phyloP scores from a whole-genome alignment of 2,329 filamentous ascomycete species.

The Trichophyton mentagrophytes region DNA sequence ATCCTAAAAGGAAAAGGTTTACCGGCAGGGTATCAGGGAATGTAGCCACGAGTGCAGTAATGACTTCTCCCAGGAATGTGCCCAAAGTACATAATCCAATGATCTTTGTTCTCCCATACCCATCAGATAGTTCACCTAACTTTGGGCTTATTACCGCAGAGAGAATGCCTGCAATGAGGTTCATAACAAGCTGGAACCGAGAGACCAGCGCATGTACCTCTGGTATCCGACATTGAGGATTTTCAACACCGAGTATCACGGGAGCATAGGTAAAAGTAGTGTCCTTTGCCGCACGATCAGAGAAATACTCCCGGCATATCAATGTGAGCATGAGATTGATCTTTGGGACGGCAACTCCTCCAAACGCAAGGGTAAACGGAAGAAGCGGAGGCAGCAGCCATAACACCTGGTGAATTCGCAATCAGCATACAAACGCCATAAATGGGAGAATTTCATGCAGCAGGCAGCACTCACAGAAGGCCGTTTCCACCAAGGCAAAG shows the following conservation, averaged over 20 bases:
- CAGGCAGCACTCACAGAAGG: conserved; percentile 34
- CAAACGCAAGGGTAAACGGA: conserved; percentile 73
- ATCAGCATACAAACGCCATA: background rate
- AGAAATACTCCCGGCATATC: conserved; percentile 71
- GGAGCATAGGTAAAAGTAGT: conserved; percentile 50
- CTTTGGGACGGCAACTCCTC: conserved; percentile 72
- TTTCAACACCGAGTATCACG: conserved; percentile 54
- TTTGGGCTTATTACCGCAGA: conserved; percentile 73
- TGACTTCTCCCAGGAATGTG: conserved; percentile 58
- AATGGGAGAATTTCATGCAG: background rate
- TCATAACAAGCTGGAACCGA: conserved; percentile 64
- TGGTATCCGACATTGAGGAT: conserved; percentile 66
- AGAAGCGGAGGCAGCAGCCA: conserved; percentile 75
- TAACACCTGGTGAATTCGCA: conserved; percentile 44
- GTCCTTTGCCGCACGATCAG: conserved; percentile 48
- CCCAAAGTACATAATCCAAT: conserved; percentile 62
- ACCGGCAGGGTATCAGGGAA: conserved; percentile 62
- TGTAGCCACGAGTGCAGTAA: conserved; percentile 65
- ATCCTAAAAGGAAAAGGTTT: conserved; percentile 64
- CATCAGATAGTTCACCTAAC: conserved; percentile 73
- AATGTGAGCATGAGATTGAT: conserved; percentile 75
- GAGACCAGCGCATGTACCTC: conserved; percentile 67
- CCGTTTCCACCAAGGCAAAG: conserved; percentile 31
- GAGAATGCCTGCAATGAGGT: conserved; percentile 59
- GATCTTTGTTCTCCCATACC: conserved; percentile 64